Evolutionary conservation across 148 eudicot species (phyloP).

Genomic region (Rhododendron mucronatum): DNA sequence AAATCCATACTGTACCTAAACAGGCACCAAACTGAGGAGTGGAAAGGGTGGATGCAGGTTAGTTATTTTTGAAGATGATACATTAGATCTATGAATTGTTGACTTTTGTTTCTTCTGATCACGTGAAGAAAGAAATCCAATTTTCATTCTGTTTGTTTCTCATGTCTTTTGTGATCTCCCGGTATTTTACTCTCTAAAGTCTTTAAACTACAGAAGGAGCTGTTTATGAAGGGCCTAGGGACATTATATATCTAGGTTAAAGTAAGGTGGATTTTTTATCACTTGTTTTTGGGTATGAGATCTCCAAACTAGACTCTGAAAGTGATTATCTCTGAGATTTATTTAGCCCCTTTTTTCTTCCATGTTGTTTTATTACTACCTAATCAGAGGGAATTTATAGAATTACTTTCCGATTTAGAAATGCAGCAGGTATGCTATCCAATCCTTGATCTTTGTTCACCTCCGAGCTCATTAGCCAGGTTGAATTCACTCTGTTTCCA

Average conservation of each 20-base stretch:
- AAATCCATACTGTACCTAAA: constrained; percentile 77
- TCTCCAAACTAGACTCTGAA: neutral
- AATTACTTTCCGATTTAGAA: neutral
- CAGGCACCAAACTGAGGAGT: constrained; percentile 98
- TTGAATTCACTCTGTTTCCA: neutral
- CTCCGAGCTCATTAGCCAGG: neutral
- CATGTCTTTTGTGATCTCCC: neutral
- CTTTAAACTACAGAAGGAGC: neutral
- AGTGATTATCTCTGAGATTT: neutral
- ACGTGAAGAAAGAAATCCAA: neutral
- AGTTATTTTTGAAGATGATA: constrained; percentile 2
- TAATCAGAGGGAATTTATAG: neutral
- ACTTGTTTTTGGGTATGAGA: neutral
- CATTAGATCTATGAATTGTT: neutral
- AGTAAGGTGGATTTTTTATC: neutral
- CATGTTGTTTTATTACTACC: neutral
- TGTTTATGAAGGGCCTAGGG: neutral
- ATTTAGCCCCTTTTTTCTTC: neutral
- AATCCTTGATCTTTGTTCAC: neutral
- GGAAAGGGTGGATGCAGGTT: constrained; percentile 99
- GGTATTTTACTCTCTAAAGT: neutral
- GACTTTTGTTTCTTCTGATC: neutral
- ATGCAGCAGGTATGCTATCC: neutral
- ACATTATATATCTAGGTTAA: neutral
- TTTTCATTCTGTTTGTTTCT: neutral